Base-by-base conservation (phyloP, 164 flowering plant genomes). In the Magnolia officinalis region DNA sequence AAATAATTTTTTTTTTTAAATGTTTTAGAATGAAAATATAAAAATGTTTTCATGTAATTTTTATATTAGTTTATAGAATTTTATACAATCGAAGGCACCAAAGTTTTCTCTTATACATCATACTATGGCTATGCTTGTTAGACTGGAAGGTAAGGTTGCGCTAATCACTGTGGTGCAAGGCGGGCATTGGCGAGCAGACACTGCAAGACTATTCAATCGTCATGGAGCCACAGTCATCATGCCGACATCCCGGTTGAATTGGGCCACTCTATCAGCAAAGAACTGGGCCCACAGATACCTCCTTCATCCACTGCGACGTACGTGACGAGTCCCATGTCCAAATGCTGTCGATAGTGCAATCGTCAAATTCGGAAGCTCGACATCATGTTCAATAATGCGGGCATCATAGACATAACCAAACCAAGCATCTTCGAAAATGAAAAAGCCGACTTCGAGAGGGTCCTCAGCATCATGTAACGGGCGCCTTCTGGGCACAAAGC, bases 371-470 rank as follows among this genome's bases (percentile, higher is more conserved):
- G 88, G 63, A 84, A 84, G 70, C 87, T 87, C 0, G 88, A 87
- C 77, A 78, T 87, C 61, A 84, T 87, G 87, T 82, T 82, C 85
- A 86, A 88, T 81, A 86, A 86, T 16, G 90, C 89, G 1, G 88
- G 84, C n/a, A 85, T 82, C 55, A 8, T 13, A 0, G 86, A 76
- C 59, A n/a, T 59, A 8, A 21, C 9, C 70, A 63, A 75, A 52
- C 50, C 81, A 23, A 70, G 81, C 2, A 84, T 84, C 50, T 31
- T 82, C 18, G 83, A 84, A 69, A 78, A 75, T 51, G 77, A 78
- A 9, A 83, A 78, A 49, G 18, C 76, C 0, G 86, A 82, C 45
- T 85, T 85, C 64, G 86, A 83, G 68, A 74, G 82, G 14, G 84
- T 85, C 5, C 77, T 85, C 20, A 67, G 68, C 45, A 58, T 80